These are phyloP conservation scores for Aureobasidium sp. DNA, from an alignment of 2,329 filamentous ascomycete genomes.

Conservation along the genomic window DNA sequence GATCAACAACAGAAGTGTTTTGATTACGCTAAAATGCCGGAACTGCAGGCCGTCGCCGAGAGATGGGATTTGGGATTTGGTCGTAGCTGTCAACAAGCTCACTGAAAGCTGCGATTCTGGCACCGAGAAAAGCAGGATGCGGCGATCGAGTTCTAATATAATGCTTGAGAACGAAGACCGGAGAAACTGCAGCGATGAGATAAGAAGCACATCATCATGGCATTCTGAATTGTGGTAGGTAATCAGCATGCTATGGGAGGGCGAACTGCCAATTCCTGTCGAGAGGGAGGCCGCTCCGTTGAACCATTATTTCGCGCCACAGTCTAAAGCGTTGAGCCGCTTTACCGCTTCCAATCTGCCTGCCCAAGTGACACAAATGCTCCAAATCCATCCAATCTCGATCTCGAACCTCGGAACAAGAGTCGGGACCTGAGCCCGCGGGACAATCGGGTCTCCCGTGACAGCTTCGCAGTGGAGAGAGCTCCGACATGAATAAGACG, in stretches of 20 bases:
- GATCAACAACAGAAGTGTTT: neutral
- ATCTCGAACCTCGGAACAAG: neutral
- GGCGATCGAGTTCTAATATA: neutral
- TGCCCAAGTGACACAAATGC: neutral
- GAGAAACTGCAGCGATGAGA: neutral
- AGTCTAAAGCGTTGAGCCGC: constrained; percentile 1
- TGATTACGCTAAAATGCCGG: neutral
- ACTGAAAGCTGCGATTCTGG: neutral
- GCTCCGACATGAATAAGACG: neutral
- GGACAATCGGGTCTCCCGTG: too few species aligned
- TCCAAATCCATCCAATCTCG: neutral
- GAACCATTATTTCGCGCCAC: neutral
- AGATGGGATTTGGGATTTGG: neutral
- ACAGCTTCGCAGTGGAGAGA: neutral
- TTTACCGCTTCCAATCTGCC: neutral
- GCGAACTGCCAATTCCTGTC: neutral
- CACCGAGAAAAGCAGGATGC: neutral
- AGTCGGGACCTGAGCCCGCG: too few species aligned
- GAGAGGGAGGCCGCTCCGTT: neutral
- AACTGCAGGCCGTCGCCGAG: neutral
- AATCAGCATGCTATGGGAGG: neutral
- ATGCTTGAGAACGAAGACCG: neutral
- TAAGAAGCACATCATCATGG: neutral
- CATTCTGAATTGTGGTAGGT: neutral
- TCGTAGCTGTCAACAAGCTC: neutral